Conservation (phyloP, 176 grass and related monocot genomes). For the Chrysopogon serrulatus region DNA sequence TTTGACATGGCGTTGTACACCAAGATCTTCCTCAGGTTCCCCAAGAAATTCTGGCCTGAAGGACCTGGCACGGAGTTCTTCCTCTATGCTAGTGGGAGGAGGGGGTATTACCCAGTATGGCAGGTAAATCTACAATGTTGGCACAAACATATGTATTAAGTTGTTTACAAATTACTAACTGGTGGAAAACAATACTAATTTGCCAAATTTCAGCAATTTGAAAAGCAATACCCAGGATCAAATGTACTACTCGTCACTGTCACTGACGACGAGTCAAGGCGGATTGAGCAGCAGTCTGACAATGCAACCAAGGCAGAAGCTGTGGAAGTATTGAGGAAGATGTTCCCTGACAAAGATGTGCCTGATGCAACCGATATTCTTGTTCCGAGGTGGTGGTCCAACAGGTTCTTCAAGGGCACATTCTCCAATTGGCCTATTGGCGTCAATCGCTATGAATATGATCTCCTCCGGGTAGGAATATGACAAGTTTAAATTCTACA, state of each 20-base stretch:
- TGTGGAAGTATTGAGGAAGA: conserved; percentile 46
- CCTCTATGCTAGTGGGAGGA: conserved; percentile 42
- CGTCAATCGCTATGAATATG: conserved; percentile 53
- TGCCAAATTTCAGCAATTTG: conserved; percentile 19
- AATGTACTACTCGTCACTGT: conserved; percentile 69
- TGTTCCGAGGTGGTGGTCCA: too few relatives aligned
- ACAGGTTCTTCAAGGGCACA: conserved; percentile 47
- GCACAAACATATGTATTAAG: too few relatives aligned
- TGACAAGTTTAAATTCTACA: too few relatives aligned
- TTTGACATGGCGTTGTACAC: conserved; percentile 72
- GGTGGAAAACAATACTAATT: too few relatives aligned
- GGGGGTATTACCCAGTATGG: conserved; percentile 54
- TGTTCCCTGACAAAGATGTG: too few relatives aligned
- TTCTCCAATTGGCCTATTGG: conserved; percentile 74
- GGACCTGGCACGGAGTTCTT: conserved; percentile 38
- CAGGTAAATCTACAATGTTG: neutral
- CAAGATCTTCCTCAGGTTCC: too few relatives aligned
- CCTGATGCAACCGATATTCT: too few relatives aligned
- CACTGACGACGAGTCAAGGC: conserved; percentile 58
- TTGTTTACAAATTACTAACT: too few relatives aligned
- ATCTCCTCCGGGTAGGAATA: conserved; percentile 53
- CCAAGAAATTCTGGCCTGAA: conserved; percentile 40
- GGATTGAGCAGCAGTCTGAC: conserved; percentile 61
- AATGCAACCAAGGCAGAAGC: conserved; percentile 47
- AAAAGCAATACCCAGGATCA: conserved; percentile 39